Evolutionary conservation across 768 basidiomycete genomes (phyloP), one percentile per base, ranked within the genome.

Genomic region (Roridomyces roridus): DNA sequence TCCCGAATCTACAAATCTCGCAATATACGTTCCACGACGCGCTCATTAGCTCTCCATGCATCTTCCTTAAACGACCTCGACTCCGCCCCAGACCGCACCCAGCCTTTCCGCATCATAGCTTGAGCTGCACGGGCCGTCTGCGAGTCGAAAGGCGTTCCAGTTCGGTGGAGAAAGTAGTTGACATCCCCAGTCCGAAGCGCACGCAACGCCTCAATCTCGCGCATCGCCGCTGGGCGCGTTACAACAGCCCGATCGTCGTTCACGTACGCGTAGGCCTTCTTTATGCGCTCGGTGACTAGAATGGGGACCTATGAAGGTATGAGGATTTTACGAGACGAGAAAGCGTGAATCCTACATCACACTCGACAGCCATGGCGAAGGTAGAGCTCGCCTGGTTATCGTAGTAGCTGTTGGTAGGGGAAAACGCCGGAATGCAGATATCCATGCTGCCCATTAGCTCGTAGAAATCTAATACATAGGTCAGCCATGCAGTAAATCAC

Each of bases 371-470:
- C 70, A 78, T 73, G 3, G 70, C 74, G 23, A 77, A 70, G 1
- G 73, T 76, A 9, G 77, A 80, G 53, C 75, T 77, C 11, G 77
- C 76, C 49, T 78, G 76, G 8, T 56, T 55, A 12, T 70, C 69
- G 42, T 72, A 76, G 63, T 77, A 76, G 9, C 67, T 70, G 36
- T 63, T 55, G 8, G 70, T 68, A 5, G 66, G 69, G 5, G 57
- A 58, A 47, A 80, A 78, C n/a, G 77, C 75, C 4, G 76, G 74
- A 5, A 80, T 59, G 36, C 77, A 75, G 40, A 80, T 67, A 51
- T 80, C 77, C 72, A 75, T 74, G 20, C 62, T 37, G 17, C 67
- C 67, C 68, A 80, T 73, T 26, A 76, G 55, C 31, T 64, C 56
- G 50, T 77, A 78, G 57, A 74, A 78, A 10, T 76, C 66, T 64